Percentiles rank a stretch among this genome's conserved stretches.
Conservation (phyloP, 129 eudicot genomes). For the Cynara cardunculus region DNA sequence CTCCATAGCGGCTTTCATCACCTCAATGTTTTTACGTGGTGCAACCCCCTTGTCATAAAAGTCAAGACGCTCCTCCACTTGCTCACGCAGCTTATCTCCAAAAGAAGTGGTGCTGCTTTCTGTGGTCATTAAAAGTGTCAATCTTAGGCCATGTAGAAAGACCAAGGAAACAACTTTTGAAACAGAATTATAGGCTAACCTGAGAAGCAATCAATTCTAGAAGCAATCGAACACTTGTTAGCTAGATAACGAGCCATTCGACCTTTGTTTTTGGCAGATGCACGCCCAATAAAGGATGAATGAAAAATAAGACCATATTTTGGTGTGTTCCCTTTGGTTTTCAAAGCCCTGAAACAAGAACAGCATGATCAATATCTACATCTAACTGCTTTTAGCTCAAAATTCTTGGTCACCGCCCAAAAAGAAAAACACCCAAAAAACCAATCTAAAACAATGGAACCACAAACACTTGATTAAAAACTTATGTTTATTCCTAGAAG, state of each 20-base stretch:
- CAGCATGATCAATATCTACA: not conserved
- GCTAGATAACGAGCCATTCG: constrained; percentile 99
- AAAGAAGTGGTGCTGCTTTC: constrained; percentile 67
- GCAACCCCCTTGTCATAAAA: constrained; percentile 95
- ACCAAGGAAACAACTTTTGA: not conserved
- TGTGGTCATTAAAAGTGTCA: constrained; percentile 20
- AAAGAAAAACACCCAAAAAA: not conserved
- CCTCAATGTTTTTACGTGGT: constrained; percentile 87
- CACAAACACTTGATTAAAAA: not conserved
- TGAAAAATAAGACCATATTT: constrained; percentile 91
- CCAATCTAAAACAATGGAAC: not conserved
- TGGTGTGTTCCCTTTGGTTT: constrained; percentile 91
- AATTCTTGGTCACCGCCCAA: not conserved
- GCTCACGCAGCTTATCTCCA: constrained; percentile 86
- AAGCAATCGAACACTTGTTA: constrained; percentile 96
- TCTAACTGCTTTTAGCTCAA: not conserved
- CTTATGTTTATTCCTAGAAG: not conserved
- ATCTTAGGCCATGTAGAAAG: not conserved
- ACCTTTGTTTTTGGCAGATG: constrained; percentile 83
- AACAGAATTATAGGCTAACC: constrained; percentile 26
- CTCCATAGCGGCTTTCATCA: constrained; percentile 82
- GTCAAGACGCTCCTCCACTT: constrained; percentile 92
- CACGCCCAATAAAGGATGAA: constrained; percentile 94
- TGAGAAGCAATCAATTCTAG: constrained; percentile 85
- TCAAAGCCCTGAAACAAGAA: constrained; percentile 64